Conservation (phyloP, 139 green algal genomes). For the Picochlorum sp. region DNA sequence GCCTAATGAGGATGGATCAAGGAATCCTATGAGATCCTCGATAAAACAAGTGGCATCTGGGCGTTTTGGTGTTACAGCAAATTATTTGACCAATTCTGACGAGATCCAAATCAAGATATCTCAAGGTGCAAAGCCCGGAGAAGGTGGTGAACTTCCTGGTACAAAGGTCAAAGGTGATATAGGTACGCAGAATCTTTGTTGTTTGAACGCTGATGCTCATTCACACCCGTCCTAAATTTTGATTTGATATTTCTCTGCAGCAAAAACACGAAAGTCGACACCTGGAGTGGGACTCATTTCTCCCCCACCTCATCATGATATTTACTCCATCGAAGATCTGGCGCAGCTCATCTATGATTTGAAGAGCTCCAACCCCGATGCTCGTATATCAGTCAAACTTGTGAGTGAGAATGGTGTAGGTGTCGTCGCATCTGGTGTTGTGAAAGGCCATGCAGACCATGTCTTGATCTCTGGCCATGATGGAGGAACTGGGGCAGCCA, state of each 20-base stretch:
- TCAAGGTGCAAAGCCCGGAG: constrained; percentile 67
- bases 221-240: constrained; percentile 42
- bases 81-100: constrained; percentile 94
- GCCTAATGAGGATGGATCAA: constrained; percentile 61
- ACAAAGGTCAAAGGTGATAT: constrained; percentile 69
- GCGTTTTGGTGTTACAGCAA: constrained; percentile 81
- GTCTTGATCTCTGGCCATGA: constrained; percentile 93
- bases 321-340: constrained; percentile 99
- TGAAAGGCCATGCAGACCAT: constrained; percentile 93
- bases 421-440: constrained; percentile 67
- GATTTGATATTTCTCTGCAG: constrained; percentile 6
- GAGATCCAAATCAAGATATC: constrained; percentile 95
- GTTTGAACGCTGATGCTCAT: not conserved
- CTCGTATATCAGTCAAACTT: constrained; percentile 85
- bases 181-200: not conserved
- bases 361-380: constrained; percentile 51
- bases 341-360: constrained; percentile 97
- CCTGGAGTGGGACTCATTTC: constrained; percentile 83
- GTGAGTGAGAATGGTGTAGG: constrained; percentile 91
- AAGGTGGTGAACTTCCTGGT: constrained; percentile 90
- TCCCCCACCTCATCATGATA: constrained; percentile 95
- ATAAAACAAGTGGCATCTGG: constrained; percentile 87
- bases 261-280: constrained; percentile 74
- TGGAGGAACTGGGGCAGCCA: constrained; percentile 77
- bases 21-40: constrained; percentile 74